Percentiles rank a stretch among this genome's conserved stretches.
Conservation (phyloP, 805 yeast genomes). For the Ogataea paradorogensis region DNA sequence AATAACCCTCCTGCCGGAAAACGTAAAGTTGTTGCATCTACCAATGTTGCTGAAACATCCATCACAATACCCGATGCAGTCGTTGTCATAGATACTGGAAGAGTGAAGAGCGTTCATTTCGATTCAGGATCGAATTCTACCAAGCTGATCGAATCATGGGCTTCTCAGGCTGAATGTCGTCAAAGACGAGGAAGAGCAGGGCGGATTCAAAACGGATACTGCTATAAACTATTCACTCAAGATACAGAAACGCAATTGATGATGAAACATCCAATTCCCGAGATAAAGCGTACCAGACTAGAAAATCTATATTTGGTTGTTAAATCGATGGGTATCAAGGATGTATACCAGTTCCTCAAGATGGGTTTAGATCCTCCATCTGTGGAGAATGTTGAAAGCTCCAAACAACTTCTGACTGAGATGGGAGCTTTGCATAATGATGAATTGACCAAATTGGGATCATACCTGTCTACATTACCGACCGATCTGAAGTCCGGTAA, state of each 20-base stretch:
- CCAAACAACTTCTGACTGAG: conserved; percentile 52
- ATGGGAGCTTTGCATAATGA: conserved; percentile 65
- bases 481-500: conserved; percentile 86
- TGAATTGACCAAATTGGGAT: conserved; percentile 72
- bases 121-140: conserved; percentile 68
- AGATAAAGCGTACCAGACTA: conserved; percentile 77
- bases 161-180: conserved; percentile 81
- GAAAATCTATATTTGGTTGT: conserved; percentile 82
- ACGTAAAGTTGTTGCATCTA: conserved; percentile 82
- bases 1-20: conserved; percentile 46
- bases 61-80: conserved; percentile 95
- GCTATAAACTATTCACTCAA: conserved; percentile 75
- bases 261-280: conserved; percentile 80
- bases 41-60: conserved; percentile 96
- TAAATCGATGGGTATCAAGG: conserved; percentile 80
- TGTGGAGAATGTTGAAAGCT: conserved; percentile 45
- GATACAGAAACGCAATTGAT: conserved; percentile 54
- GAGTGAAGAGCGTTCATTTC: conserved; percentile 74
- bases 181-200: conserved; percentile 99
- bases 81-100: conserved; percentile 84
- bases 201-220: conserved; percentile 79
- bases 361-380: conserved; percentile 84
- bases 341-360: conserved; percentile 66
- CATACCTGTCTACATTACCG: conserved; percentile 76
- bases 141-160: conserved; percentile 75